Evolutionary conservation across 1,284 basidiomycete genomes (phyloP).

Genomic region (Apiotrichum porosum): DNA sequence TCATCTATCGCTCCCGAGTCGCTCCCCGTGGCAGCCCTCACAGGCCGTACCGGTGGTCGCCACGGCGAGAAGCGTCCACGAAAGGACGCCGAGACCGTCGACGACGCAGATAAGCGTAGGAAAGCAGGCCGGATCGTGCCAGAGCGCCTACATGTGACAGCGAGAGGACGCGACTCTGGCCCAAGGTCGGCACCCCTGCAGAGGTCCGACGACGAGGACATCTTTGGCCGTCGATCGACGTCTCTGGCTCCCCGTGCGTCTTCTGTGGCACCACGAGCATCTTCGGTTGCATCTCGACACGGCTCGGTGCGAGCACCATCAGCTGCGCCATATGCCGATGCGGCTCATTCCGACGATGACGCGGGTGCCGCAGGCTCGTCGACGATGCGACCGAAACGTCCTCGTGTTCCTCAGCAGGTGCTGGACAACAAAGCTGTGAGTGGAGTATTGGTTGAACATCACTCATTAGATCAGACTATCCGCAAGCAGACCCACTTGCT

Average conservation of each 20-base stretch:
- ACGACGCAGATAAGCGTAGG: conserved; percentile 22
- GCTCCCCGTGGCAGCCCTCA: not conserved
- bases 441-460: not conserved
- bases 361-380: not conserved
- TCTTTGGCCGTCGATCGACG: conserved; percentile 30
- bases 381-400: not conserved
- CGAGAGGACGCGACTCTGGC: not conserved
- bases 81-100: conserved; percentile 11
- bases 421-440: conserved; percentile 39
- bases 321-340: too few species aligned
- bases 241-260: conserved; percentile 1
- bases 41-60: conserved; percentile 35
- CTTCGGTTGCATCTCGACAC: too few species aligned
- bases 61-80: conserved; percentile 39
- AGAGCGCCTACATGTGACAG: not conserved
- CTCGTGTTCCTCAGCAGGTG: conserved; percentile 28
- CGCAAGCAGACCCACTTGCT: conserved; percentile 38
- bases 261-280: not conserved
- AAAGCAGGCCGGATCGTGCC: conserved; percentile 28
- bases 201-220: conserved; percentile 31
- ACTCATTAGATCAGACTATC: conserved; percentile 26
- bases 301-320: too few species aligned
- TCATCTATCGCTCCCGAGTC: not conserved
- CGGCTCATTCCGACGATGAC: too few species aligned
- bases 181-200: not conserved